phyloP scores from a whole-genome alignment of 441 rosid genomes.

The Isatis lusitanica region DNA sequence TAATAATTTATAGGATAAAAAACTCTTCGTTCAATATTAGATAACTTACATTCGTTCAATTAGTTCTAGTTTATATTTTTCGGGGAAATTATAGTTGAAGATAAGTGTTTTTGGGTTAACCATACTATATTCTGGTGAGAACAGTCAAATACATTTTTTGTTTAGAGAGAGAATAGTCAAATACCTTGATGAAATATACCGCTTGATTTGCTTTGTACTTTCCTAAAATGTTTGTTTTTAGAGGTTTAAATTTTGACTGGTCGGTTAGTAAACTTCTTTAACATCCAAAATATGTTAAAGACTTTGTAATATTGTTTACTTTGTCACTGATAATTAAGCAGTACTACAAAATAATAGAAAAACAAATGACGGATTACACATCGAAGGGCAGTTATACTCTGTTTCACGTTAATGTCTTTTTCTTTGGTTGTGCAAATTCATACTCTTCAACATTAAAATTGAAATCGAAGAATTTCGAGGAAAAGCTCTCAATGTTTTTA shows the following conservation, averaged over 20 bases:
- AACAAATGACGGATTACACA: neutral
- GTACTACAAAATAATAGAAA: neutral
- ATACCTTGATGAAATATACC: neutral
- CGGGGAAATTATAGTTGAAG: neutral
- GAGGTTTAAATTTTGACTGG: neutral
- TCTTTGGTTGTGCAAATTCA: neutral
- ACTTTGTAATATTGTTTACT: neutral
- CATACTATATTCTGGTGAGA: neutral
- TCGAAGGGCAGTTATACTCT: neutral
- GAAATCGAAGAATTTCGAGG: neutral
- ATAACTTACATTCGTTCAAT: neutral
- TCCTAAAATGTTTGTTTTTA: neutral
- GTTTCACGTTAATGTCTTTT: neutral
- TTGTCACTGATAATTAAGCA: neutral
- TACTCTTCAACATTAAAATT: neutral
- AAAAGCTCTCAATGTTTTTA: too few relatives aligned
- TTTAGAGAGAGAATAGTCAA: slow-evolving; percentile 9
- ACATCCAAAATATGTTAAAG: neutral
- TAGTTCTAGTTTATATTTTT: neutral
- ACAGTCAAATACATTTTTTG: slow-evolving; percentile 7
- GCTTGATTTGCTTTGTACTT: slow-evolving; percentile 6
- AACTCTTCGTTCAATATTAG: neutral
- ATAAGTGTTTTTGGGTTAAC: neutral
- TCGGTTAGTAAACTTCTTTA: neutral
- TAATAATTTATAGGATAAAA: neutral